Conservation (phyloP, 495 filamentous ascomycete genomes). For the Sordaria brevicollis region DNA sequence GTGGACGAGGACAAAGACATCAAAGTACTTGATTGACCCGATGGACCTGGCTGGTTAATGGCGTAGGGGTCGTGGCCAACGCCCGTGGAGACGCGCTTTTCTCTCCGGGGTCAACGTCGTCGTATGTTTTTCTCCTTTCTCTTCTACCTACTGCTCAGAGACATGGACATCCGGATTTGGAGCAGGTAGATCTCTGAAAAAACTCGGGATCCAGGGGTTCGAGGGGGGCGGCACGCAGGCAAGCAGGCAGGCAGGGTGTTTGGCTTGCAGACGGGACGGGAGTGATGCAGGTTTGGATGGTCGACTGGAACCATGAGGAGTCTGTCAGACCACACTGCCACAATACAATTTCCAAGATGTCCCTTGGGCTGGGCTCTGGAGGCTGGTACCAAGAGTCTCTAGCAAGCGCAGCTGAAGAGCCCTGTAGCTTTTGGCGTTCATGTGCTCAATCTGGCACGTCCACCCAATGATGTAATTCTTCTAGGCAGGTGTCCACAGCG, state of each 20-base stretch:
- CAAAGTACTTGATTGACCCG: not conserved
- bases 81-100: not conserved
- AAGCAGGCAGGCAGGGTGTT: not conserved
- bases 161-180: not conserved
- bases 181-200: not conserved
- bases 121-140: not conserved
- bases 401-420: not conserved
- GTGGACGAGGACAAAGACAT: not conserved
- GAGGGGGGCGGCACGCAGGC: not conserved
- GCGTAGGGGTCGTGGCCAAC: not conserved
- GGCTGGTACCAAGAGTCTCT: not conserved
- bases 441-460: not conserved
- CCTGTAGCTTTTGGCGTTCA: not conserved
- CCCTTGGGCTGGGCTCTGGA: not conserved
- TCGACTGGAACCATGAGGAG: not conserved
- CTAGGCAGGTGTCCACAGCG: not conserved
- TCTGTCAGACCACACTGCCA: not conserved
- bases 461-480: not conserved
- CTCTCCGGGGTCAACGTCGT: not conserved
- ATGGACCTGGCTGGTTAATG: not conserved
- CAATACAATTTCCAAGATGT: not conserved
- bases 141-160: not conserved
- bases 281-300: not conserved
- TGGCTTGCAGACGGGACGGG: not conserved
- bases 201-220: not conserved